Conservation (phyloP, 495 filamentous ascomycete species). For the Parathielavia appendiculata region DNA sequence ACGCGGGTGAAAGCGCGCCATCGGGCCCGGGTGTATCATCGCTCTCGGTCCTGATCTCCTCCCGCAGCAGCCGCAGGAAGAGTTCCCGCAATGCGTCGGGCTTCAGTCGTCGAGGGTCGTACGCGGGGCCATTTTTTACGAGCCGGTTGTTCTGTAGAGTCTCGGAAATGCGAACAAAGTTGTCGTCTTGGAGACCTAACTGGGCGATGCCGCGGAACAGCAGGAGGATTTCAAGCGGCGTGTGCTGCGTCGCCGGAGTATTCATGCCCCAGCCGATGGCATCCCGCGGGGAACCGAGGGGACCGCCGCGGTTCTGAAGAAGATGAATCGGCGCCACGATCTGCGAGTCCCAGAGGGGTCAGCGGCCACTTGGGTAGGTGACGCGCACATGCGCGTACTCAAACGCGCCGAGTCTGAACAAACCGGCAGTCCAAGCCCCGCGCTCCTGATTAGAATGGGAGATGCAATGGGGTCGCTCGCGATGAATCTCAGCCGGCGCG, state of each 20-base stretch:
- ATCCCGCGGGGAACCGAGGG: conserved; percentile 54
- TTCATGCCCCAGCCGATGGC: conserved; percentile 49
- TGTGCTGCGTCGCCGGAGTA: conserved; percentile 51
- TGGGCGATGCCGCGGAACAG: conserved; percentile 78
- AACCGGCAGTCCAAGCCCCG: conserved; percentile 27
- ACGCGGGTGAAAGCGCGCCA: conserved; percentile 43
- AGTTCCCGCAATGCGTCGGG: conserved; percentile 73
- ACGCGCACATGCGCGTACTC: neutral
- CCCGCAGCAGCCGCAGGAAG: conserved; percentile 68
- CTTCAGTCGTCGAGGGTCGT: conserved; percentile 66
- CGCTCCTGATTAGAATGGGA: conserved; percentile 16
- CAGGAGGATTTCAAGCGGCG: conserved; percentile 80
- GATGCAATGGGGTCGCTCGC: conserved; percentile 1
- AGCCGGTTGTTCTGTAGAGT: conserved; percentile 64
- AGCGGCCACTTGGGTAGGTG: neutral
- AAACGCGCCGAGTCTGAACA: conserved; percentile 14
- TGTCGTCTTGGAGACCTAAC: conserved; percentile 57
- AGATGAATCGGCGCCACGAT: conserved; percentile 51
- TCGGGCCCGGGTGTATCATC: conserved; percentile 29
- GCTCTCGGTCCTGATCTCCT: conserved; percentile 54
- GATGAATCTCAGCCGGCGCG: neutral
- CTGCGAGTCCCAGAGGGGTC: conserved; percentile 22
- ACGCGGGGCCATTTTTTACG: conserved; percentile 60
- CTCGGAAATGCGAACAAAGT: conserved; percentile 69
- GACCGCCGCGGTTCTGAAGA: conserved; percentile 44